phyloP scores from a whole-genome alignment of 2,329 filamentous ascomycete genomes.

The Xylariaceae sp. region DNA sequence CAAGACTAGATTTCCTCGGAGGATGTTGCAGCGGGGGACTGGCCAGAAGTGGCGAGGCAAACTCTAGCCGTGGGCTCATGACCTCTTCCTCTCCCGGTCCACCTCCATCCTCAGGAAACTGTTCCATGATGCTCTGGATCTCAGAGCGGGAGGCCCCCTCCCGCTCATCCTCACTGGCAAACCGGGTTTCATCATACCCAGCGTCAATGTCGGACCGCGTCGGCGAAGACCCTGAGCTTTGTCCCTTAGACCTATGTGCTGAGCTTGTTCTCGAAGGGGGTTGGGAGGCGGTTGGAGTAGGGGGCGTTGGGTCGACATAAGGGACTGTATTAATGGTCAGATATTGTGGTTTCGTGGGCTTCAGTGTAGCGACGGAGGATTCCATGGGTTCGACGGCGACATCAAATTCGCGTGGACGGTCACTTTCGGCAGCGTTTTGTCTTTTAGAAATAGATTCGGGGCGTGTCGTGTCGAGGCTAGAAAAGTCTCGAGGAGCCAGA shows the following conservation, averaged over 20 bases:
- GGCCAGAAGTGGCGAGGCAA: constrained; percentile 79
- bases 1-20: constrained; percentile 84
- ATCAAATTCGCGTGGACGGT: constrained; percentile 13
- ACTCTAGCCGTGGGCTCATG: constrained; percentile 87
- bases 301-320: constrained; percentile 65
- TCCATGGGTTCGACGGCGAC: constrained; percentile 43
- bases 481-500: neutral
- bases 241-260: constrained; percentile 56
- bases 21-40: constrained; percentile 71
- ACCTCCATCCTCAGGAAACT: constrained; percentile 80
- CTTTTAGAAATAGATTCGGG: neutral
- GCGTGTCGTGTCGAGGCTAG: constrained; percentile 5
- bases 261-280: constrained; percentile 66
- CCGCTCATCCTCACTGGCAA: constrained; percentile 66
- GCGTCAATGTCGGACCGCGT: constrained; percentile 61
- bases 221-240: constrained; percentile 55
- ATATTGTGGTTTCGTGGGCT: constrained; percentile 54
- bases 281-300: constrained; percentile 61
- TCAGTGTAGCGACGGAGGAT: constrained; percentile 57
- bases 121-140: constrained; percentile 97
- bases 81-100: constrained; percentile 81
- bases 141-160: constrained; percentile 79
- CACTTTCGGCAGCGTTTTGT: neutral
- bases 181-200: constrained; percentile 63
- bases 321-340: constrained; percentile 54